Evolutionary conservation across 176 grass and related monocot species (phyloP), one percentile per base, ranked within the genome.

Genomic region (Panicum miliaceum): DNA sequence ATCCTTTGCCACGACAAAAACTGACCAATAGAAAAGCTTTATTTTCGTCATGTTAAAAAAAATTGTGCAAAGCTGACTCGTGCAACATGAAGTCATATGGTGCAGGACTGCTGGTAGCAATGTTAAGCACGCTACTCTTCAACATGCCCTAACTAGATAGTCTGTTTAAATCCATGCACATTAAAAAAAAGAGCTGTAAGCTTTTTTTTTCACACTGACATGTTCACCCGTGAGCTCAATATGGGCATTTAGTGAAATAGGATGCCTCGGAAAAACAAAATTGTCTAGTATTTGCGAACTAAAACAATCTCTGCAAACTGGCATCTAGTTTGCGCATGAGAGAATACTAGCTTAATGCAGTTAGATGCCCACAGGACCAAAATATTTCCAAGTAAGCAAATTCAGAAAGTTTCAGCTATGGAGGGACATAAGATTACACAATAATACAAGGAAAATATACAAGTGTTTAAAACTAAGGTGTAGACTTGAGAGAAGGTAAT

Each of bases 311-410:
- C 64, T 38, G 19, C 29, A 65, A 36, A 65, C 26, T 36, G 62
- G 29, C 4, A 53, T 25, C 34, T 59, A 59, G 22, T 76, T 38
- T 26, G 20, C 6, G 12, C 52, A 43, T 36, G 64, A 60, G 54
- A 40, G n/a, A 75, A 75, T 57, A 57, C 22, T 76, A 58, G 5
- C 18, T 36, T 37, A 20, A 20, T 20, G 38, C 12, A 8, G 53
- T 59, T 59, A 14, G 20, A 40, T 25, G 12, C 11, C 34, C 32
- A 43, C 37, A 26, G 22, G 56, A 45, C n/a, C 11, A 72, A 23
- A 8, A 85, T 37, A 22, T 69, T 85, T 68, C 27, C 63, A 78
- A 23, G 25, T 56, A 54, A 12, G 26, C 8, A 48, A 50, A 85
- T 19, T 40, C 16, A 50, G 59, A 36, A 9, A 53, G 7, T 54